A percentile compares a stretch with the other conserved stretches of the same genome.
Conservation (phyloP, 495 filamentous ascomycete species). For the Lasiosphaeria hispida region DNA sequence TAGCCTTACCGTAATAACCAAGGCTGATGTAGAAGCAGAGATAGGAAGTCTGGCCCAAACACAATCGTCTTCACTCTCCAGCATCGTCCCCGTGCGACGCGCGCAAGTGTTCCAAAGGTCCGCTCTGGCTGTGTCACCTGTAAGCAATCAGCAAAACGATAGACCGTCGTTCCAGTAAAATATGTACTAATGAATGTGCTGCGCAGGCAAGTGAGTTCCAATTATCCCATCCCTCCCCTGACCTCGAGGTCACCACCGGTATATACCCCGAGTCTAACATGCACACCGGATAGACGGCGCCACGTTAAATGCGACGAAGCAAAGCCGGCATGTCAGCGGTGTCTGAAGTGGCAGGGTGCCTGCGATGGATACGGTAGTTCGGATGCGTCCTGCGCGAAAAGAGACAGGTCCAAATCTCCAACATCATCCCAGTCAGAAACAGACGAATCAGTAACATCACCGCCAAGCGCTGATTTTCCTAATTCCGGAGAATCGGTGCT, state of each 20-base stretch:
- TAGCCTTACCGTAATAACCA: too few relatives aligned
- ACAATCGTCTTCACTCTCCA: conserved; percentile 26
- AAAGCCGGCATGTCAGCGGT: conserved; percentile 42
- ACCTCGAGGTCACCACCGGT: background rate
- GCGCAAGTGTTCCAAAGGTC: conserved; percentile 35
- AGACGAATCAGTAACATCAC: background rate
- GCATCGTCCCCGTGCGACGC: conserved; percentile 24
- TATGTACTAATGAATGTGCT: background rate
- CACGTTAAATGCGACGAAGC: conserved; percentile 58
- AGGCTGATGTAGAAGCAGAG: background rate
- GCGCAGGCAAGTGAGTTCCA: conserved; percentile 27
- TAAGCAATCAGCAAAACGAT: conserved; percentile 29
- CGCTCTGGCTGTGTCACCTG: conserved; percentile 49
- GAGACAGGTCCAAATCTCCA: conserved; percentile 7
- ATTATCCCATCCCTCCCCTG: background rate
- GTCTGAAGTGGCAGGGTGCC: conserved; percentile 28
- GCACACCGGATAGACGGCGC: conserved; percentile 30
- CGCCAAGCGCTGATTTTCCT: background rate
- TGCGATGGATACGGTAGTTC: conserved; percentile 25
- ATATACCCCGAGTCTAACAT: background rate
- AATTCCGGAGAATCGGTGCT: background rate
- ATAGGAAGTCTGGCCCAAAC: conserved; percentile 11
- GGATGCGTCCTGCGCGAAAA: background rate
- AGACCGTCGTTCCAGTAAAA: background rate
- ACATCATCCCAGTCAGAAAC: conserved; percentile 2